Evolutionary conservation across 2,329 filamentous ascomycete genomes (phyloP).

Genomic region (Fusarium hostae): DNA sequence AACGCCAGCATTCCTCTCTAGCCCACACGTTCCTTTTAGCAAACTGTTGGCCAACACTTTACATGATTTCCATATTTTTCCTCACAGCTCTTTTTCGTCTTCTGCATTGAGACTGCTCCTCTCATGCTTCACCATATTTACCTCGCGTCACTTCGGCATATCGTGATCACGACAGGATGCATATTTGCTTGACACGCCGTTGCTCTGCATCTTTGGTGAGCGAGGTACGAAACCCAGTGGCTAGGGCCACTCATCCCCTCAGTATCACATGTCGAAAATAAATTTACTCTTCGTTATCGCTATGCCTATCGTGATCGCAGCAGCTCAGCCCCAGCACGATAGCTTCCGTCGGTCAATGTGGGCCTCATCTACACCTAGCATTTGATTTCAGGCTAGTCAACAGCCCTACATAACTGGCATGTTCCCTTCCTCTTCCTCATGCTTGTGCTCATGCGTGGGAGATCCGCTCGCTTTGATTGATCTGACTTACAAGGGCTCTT

Average conservation of each 20-base stretch:
- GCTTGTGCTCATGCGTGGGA: not conserved
- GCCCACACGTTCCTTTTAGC: conserved; percentile 2
- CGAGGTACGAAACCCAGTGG: not conserved
- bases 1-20: conserved; percentile 34
- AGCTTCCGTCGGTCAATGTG: conserved; percentile 15
- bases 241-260: not conserved
- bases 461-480: conserved; percentile 11
- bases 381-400: conserved; percentile 20
- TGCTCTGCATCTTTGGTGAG: not conserved
- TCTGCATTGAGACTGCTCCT: not conserved
- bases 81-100: conserved; percentile 1
- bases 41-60: not conserved
- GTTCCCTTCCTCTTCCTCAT: not conserved
- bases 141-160: not conserved
- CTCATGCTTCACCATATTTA: not conserved
- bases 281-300: conserved; percentile 1
- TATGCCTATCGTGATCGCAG: not conserved
- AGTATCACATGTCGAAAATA: conserved; percentile 12
- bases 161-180: not conserved
- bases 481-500: conserved; percentile 4
- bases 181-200: not conserved
- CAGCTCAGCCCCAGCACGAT: not conserved
- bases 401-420: conserved; percentile 27
- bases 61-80: not conserved
- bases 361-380: conserved; percentile 21